A percentile compares a stretch with the other conserved stretches of the same genome.
These are phyloP conservation scores for Globisporangium solare DNA, from an alignment of 352 stramenopile genomes.

Conservation along the genomic window DNA sequence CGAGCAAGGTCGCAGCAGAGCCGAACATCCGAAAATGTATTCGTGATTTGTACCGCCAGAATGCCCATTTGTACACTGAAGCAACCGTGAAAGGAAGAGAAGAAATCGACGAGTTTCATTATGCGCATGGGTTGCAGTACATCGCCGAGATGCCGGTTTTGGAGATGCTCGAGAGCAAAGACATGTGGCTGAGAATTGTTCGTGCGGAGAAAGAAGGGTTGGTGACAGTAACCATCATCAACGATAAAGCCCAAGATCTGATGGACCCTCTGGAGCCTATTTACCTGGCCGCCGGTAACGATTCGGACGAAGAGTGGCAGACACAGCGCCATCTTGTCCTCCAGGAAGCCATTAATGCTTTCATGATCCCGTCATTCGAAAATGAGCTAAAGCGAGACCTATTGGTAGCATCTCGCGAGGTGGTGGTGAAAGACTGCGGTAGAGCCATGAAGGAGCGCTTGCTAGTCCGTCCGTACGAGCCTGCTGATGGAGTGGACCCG, in stretches of 20 bases:
- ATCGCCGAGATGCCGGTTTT: slow-evolving; percentile 80
- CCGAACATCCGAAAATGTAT: slow-evolving; percentile 83
- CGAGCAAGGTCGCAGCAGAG: slow-evolving; percentile 79
- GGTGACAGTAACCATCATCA: slow-evolving; percentile 67
- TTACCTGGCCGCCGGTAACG: slow-evolving; percentile 46
- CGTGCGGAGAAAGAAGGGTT: slow-evolving; percentile 85
- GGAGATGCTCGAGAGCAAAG: slow-evolving; percentile 66
- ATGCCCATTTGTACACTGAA: slow-evolving; percentile 70
- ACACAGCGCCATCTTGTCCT: slow-evolving; percentile 80
- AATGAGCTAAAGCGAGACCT: slow-evolving; percentile 83
- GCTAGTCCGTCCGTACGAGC: slow-evolving; percentile 73
- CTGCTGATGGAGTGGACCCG: slow-evolving; percentile 68
- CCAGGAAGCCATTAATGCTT: slow-evolving; percentile 78
- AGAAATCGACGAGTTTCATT: slow-evolving; percentile 89
- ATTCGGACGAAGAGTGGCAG: slow-evolving; percentile 81
- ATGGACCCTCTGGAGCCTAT: slow-evolving; percentile 78
- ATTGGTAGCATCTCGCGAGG: slow-evolving; percentile 59
- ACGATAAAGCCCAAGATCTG: slow-evolving; percentile 79
- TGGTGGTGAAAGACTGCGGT: slow-evolving; percentile 75
- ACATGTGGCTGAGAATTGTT: slow-evolving; percentile 73
- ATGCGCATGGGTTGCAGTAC: slow-evolving; percentile 83
- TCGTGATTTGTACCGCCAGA: slow-evolving; percentile 78
- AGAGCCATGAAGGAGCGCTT: slow-evolving; percentile 60
- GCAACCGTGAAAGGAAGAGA: slow-evolving; percentile 77
- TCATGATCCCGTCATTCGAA: slow-evolving; percentile 83